A percentile compares a stretch with the other conserved stretches of the same genome.
These are phyloP conservation scores for Pythium apleroticum DNA, from an alignment of 352 stramenopile genomes.

Conservation along the genomic window DNA sequence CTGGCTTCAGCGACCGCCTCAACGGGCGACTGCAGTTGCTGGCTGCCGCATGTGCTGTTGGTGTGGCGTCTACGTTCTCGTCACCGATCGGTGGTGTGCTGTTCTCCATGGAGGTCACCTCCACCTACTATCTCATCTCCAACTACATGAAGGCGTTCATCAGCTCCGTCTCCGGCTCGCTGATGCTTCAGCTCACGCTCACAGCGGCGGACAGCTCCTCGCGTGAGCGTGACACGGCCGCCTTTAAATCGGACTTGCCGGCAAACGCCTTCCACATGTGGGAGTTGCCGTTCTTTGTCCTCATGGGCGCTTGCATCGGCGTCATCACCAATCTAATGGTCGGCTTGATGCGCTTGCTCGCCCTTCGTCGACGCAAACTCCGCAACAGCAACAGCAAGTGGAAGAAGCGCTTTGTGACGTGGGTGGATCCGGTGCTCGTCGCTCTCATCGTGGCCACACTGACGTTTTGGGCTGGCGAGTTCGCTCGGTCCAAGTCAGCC, in stretches of 20 bases:
- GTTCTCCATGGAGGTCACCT: conserved; percentile 94
- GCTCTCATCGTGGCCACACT: conserved; percentile 61
- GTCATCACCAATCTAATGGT: conserved; percentile 58
- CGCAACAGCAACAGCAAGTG: conserved; percentile 38
- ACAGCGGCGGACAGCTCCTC: conserved; percentile 56
- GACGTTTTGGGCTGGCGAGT: conserved; percentile 75
- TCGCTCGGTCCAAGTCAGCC: conserved; percentile 53
- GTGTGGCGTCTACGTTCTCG: conserved; percentile 92
- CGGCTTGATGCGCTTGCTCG: conserved; percentile 55
- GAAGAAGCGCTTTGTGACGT: conserved; percentile 58
- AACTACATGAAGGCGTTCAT: conserved; percentile 92
- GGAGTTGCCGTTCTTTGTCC: conserved; percentile 70
- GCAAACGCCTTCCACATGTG: conserved; percentile 58
- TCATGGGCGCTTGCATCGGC: conserved; percentile 63
- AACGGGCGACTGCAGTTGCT: conserved; percentile 88
- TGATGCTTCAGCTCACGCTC: conserved; percentile 80
- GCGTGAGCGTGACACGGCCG: conserved; percentile 42
- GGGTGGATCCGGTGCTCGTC: conserved; percentile 65
- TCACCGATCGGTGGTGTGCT: conserved; percentile 93
- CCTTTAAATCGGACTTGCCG: conserved; percentile 54
- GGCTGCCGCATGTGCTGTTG: conserved; percentile 89
- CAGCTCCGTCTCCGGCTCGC: conserved; percentile 65
- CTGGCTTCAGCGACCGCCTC: conserved; percentile 65
- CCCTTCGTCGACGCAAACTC: conserved; percentile 30
- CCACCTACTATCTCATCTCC: conserved; percentile 87